These are phyloP conservation scores for Podospora anserina DNA, from an alignment of 495 filamentous ascomycete genomes.

Conservation along the genomic window DNA sequence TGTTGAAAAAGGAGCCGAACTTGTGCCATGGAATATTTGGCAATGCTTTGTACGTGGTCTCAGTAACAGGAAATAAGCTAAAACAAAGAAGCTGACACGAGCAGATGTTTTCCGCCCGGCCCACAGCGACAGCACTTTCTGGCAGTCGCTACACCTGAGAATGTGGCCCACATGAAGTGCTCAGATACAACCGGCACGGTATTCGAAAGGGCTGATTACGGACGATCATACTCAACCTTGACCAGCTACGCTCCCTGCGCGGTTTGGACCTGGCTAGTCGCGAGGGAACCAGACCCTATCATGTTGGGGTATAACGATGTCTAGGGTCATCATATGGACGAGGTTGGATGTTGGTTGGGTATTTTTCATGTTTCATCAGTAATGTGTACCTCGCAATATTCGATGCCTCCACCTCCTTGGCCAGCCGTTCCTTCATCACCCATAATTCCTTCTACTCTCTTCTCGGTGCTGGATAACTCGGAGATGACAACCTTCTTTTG, in stretches of 20 bases:
- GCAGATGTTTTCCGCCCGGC: constrained; percentile 30
- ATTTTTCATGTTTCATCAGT: no score
- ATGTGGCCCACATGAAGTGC: constrained; percentile 47
- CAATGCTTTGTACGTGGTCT: constrained; percentile 49
- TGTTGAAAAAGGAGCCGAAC: constrained; percentile 60
- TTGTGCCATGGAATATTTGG: constrained; percentile 64
- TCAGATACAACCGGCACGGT: constrained; percentile 32
- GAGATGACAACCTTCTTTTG: no score
- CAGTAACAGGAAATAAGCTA: background rate
- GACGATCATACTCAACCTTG: constrained; percentile 24
- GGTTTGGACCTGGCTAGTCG: constrained; percentile 33
- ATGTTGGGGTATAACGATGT: constrained; percentile 34
- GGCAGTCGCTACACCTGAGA: constrained; percentile 47
- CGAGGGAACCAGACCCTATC: constrained; percentile 17
- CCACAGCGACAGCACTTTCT: constrained; percentile 48
- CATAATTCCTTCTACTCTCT: no score
- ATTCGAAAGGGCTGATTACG: constrained; percentile 33
- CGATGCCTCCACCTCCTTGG: no score
- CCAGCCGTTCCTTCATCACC: no score
- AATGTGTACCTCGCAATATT: no score
- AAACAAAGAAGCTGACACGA: constrained; percentile 8
- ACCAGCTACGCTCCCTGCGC: constrained; percentile 32
- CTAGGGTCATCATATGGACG: background rate
- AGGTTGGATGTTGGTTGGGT: no score
- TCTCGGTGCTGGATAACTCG: no score